Conservation (phyloP, 2,329 filamentous ascomycete genomes). For the Biscogniauxia marginata region DNA sequence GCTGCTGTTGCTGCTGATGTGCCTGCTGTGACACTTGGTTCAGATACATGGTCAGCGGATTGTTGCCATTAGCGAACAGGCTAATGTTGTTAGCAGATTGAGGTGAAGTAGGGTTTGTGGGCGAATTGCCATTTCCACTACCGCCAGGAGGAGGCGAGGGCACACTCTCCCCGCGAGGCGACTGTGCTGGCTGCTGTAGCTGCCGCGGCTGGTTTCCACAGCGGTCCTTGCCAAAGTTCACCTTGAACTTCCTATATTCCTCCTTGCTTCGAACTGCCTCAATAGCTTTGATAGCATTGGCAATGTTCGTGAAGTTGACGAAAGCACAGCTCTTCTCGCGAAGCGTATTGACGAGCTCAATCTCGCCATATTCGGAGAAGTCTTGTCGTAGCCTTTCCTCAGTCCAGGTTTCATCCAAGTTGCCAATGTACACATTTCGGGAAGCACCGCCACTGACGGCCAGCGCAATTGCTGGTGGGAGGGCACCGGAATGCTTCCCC, state of each 20-base stretch:
- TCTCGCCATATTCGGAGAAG: constrained; percentile 96
- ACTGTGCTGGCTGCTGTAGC: constrained; percentile 65
- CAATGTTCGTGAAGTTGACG: constrained; percentile 99
- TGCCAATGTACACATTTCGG: constrained; percentile 97
- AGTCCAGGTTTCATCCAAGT: constrained; percentile 94
- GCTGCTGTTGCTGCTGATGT: constrained; percentile 72
- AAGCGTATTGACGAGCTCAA: constrained; percentile 93
- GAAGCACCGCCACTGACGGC: constrained; percentile 96
- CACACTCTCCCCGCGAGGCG: constrained; percentile 63
- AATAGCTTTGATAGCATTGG: constrained; percentile 98
- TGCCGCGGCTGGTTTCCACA: constrained; percentile 96
- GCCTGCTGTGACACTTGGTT: constrained; percentile 75
- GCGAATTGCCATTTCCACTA: constrained; percentile 58
- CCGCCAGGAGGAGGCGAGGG: constrained; percentile 59
- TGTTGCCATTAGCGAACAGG: constrained; percentile 79
- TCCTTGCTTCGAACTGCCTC: constrained; percentile 93
- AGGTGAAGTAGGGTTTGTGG: constrained; percentile 53
- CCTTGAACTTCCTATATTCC: constrained; percentile 98
- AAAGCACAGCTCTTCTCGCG: constrained; percentile 99
- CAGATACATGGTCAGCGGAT: constrained; percentile 90
- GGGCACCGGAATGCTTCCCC: constrained; percentile 97
- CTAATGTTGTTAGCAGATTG: constrained; percentile 55
- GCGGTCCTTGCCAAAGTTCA: constrained; percentile 98
- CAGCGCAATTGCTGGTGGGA: constrained; percentile 92
- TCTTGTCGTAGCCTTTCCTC: constrained; percentile 95